A percentile compares a stretch with the other conserved stretches of the same genome.
Evolutionary conservation across 2,329 filamentous ascomycete species (phyloP).

Genomic region (Fusarium paranaense): DNA sequence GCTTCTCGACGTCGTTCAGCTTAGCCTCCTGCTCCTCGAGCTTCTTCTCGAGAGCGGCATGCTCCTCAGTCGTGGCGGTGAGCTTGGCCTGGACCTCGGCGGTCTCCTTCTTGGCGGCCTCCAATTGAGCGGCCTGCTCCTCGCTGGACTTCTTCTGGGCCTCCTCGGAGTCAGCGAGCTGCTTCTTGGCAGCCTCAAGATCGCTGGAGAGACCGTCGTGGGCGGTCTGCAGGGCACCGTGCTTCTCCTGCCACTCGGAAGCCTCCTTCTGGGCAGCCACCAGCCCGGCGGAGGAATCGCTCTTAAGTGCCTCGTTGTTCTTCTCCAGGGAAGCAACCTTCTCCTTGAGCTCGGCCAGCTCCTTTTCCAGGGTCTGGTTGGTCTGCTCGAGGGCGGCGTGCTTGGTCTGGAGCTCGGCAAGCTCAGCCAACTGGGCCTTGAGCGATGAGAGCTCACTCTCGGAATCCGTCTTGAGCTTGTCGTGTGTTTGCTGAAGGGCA

Average conservation of each 20-base stretch:
- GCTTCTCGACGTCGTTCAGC: constrained; percentile 46
- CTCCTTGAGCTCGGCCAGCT: constrained; percentile 45
- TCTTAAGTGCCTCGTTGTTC: constrained; percentile 42
- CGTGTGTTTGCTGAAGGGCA: constrained; percentile 43
- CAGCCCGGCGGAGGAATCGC: constrained; percentile 48
- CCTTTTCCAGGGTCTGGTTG: constrained; percentile 39
- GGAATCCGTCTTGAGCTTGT: constrained; percentile 46
- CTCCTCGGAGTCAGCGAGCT: constrained; percentile 37
- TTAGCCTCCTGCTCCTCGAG: constrained; percentile 41
- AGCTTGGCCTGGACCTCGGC: neutral
- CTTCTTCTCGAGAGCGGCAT: constrained; percentile 35
- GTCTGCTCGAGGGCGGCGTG: constrained; percentile 46
- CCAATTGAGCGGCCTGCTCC: neutral
- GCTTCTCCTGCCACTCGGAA: constrained; percentile 45
- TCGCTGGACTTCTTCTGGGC: constrained; percentile 34
- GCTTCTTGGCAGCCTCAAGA: constrained; percentile 48
- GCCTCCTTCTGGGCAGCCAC: constrained; percentile 46
- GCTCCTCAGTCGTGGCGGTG: constrained; percentile 31
- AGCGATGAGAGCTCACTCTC: constrained; percentile 28
- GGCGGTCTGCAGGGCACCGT: constrained; percentile 35
- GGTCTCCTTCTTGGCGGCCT: constrained; percentile 42
- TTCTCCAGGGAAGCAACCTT: constrained; percentile 45
- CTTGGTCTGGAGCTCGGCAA: constrained; percentile 49
- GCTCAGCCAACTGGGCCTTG: constrained; percentile 45
- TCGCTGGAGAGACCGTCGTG: constrained; percentile 42